A percentile compares a stretch with the other conserved stretches of the same genome.
These are phyloP conservation scores for Grosmannia huntii DNA, from an alignment of 2,329 filamentous ascomycete genomes.

Conservation along the genomic window DNA sequence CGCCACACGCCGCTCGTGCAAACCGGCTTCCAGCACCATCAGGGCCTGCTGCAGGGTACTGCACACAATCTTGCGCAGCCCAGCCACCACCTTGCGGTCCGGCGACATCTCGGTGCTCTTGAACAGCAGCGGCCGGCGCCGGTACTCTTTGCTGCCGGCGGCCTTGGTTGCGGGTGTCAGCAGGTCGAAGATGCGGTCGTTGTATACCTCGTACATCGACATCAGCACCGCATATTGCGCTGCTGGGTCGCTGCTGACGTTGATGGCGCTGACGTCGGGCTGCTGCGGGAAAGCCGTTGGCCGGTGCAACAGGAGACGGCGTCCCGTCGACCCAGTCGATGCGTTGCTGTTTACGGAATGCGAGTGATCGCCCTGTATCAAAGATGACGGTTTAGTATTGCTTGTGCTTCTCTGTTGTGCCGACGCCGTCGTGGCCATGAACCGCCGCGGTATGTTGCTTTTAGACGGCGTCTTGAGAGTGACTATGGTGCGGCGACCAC, in stretches of 20 bases:
- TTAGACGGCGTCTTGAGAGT: background rate
- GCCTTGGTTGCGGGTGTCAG: constrained; percentile 52
- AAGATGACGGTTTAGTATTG: constrained; percentile 28
- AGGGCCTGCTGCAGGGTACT: constrained; percentile 70
- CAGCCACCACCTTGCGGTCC: constrained; percentile 89
- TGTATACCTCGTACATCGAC: constrained; percentile 99
- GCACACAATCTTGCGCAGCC: constrained; percentile 82
- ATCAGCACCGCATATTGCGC: constrained; percentile 80
- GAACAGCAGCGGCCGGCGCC: constrained; percentile 75
- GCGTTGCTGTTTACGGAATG: constrained; percentile 16
- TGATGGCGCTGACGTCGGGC: constrained; percentile 62
- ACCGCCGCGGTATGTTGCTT: background rate
- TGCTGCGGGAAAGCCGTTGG: constrained; percentile 58
- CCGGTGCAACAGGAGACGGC: constrained; percentile 51
- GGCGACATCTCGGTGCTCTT: constrained; percentile 81
- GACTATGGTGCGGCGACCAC: background rate
- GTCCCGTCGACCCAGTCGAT: constrained; percentile 30
- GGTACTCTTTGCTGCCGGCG: constrained; percentile 52
- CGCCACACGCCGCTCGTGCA: constrained; percentile 75
- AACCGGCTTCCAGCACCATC: constrained; percentile 77
- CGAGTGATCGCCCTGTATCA: constrained; percentile 31
- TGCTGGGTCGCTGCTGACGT: constrained; percentile 51
- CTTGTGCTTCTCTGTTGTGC: constrained; percentile 13
- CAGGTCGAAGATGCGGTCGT: constrained; percentile 93
- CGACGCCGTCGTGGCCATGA: background rate